Evolutionary conservation across 768 basidiomycete species (phyloP), one percentile per base, ranked within the genome.

Genomic region (Tricholoma flavovirens): DNA sequence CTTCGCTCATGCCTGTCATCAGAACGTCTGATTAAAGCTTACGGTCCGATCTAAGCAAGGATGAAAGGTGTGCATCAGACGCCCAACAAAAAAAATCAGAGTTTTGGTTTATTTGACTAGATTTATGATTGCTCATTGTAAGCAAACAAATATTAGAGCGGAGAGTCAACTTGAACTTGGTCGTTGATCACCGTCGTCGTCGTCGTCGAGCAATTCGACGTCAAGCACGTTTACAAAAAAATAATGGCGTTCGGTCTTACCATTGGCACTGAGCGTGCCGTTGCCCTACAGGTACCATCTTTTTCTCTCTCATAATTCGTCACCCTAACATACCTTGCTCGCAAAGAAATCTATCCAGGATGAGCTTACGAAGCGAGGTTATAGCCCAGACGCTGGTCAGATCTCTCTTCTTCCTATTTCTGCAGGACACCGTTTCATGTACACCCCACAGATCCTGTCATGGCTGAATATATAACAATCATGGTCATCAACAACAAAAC

Each of bases 401-500:
- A 75, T 66, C 66, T 56, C 56, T 53, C 53, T 56, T 56, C 60
- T 51, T 53, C 51, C 40, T 49, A 14, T 38, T 21, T 53, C 17
- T 45, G 45, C 38, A 33, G 45, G 40, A 30, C 24, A 19, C 15
- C n/a, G 60, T 17, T 33, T 46, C 46, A 55, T 52, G 3, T 52
- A 33, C 21, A 3, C n/a, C 19, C 48, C 56, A 4, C 62, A 90
- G 91, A 94, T 71, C 83, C 84, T 12, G 90, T 93, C 62, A 93
- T 94, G 90, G 90, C 92, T 2, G 93, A 95, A 70, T 95, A 93
- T 65, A 92, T 94, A 56, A 92, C 90, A 17, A 95, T 95, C 57
- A 93, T 95, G 93, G 82, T 95, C 48, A 93, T 93, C 61, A 95
- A 95, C 67, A 89, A 90, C 71, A 95, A 94, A 76, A 86, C 87